phyloP scores from a whole-genome alignment of 2,329 filamentous ascomycete species.

The Tolypocladium paradoxum region DNA sequence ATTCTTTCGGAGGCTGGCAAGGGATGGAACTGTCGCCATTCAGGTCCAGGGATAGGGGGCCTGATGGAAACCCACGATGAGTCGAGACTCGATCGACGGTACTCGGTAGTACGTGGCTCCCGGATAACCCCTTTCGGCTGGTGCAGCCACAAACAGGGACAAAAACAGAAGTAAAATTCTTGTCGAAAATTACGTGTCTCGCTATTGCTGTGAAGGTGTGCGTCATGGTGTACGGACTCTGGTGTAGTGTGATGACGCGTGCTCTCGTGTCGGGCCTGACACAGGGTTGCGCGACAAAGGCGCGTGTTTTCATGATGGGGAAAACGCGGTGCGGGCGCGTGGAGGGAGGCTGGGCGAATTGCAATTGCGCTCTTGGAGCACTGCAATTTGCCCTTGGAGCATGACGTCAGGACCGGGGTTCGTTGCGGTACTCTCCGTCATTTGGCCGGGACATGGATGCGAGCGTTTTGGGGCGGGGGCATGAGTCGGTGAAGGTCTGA shows the following conservation, averaged over 20 bases:
- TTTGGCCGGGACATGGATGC: not conserved
- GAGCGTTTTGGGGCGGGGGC: not conserved
- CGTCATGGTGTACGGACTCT: not conserved
- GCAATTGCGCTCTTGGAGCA: not conserved
- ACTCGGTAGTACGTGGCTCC: not conserved
- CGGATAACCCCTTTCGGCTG: slow-evolving; percentile 7
- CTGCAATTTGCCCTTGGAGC: not conserved
- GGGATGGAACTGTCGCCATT: slow-evolving; percentile 3
- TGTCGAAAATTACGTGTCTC: not conserved
- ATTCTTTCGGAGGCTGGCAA: slow-evolving; percentile 12
- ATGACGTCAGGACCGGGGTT: not conserved
- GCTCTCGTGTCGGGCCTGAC: not conserved
- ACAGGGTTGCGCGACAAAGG: not conserved
- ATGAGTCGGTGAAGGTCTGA: too few relatives aligned
- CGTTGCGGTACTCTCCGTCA: not conserved
- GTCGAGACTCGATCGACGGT: not conserved
- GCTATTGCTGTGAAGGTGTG: not conserved
- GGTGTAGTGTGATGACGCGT: too few relatives aligned
- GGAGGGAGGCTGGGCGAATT: not conserved
- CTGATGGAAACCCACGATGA: not conserved
- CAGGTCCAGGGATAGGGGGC: not conserved
- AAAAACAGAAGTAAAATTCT: slow-evolving; percentile 25
- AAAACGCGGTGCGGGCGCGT: not conserved
- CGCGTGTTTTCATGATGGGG: not conserved
- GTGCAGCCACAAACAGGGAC: slow-evolving; percentile 22